Evolutionary conservation across 768 basidiomycete species (phyloP).

Genomic region (Dentipellis sp.): DNA sequence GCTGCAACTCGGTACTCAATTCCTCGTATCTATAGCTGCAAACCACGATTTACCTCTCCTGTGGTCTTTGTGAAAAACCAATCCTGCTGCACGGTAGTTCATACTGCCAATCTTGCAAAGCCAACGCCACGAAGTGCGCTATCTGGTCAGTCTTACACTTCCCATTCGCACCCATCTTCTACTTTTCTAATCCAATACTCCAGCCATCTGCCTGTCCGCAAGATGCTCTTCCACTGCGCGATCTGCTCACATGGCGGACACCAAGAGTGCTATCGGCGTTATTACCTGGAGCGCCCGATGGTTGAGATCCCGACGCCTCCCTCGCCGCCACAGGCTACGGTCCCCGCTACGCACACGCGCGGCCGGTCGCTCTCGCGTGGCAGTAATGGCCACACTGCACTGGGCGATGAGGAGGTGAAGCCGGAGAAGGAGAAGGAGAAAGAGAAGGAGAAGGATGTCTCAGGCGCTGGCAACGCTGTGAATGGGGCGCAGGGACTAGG

Average conservation of each 20-base stretch:
- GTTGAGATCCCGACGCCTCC: slow-evolving; percentile 29
- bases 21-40: slow-evolving; percentile 39
- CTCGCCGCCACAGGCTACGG: slow-evolving; percentile 10
- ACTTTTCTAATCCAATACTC: not conserved
- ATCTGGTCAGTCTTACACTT: slow-evolving; percentile 51
- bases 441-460: no score
- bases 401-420: slow-evolving; percentile 4
- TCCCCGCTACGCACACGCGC: slow-evolving; percentile 7
- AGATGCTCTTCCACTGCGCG: slow-evolving; percentile 64
- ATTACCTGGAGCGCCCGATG: slow-evolving; percentile 54
- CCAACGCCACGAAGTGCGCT: slow-evolving; percentile 40
- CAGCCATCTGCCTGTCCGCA: slow-evolving; percentile 71
- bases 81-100: slow-evolving; percentile 43
- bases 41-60: slow-evolving; percentile 62
- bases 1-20: not conserved
- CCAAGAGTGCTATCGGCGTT: slow-evolving; percentile 64
- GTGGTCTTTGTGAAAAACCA: slow-evolving; percentile 62
- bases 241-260: slow-evolving; percentile 79
- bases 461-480: not conserved
- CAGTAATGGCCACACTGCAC: slow-evolving; percentile 9
- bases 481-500: not conserved
- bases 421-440: slow-evolving; percentile 2
- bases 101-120: slow-evolving; percentile 49
- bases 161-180: not conserved
- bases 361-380: slow-evolving; percentile 14